These are phyloP conservation scores for Erodium maritimum DNA, from an alignment of 345 rosid species.

Conservation along the genomic window DNA sequence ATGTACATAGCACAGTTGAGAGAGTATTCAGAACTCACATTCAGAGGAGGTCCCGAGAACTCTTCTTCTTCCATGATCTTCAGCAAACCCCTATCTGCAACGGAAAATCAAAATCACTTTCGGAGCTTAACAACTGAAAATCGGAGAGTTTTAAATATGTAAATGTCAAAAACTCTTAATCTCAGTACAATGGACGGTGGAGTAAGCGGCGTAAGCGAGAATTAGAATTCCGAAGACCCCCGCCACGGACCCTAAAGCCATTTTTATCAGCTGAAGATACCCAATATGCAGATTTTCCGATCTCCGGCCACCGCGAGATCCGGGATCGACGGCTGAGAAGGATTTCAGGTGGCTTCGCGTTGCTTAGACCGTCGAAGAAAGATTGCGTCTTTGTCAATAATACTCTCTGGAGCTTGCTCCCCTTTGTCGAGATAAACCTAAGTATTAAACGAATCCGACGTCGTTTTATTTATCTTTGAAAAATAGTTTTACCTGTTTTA, in stretches of 20 bases:
- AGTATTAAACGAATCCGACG: not conserved
- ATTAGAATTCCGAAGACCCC: conserved; percentile 55
- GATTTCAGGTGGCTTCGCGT: not conserved
- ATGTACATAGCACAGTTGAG: not conserved
- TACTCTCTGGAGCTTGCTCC: no score
- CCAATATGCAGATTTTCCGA: not conserved
- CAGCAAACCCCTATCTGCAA: conserved; percentile 73
- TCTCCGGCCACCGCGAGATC: not conserved
- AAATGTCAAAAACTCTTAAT: no score
- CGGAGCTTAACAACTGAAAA: not conserved
- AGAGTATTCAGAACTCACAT: conserved; percentile 21
- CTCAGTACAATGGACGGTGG: conserved; percentile 67
- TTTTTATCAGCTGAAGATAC: conserved; percentile 1
- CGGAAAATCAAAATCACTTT: conserved; percentile 9
- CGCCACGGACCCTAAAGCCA: conserved; percentile 54
- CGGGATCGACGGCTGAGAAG: not conserved
- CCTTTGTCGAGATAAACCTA: no score
- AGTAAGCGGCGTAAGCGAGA: conserved; percentile 86
- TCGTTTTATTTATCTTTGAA: no score
- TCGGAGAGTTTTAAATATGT: not conserved
- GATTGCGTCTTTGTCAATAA: no score
- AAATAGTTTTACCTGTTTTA: no score
- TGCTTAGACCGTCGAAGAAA: no score
- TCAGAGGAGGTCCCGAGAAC: conserved; percentile 64
- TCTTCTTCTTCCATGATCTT: conserved; percentile 93